These are phyloP conservation scores for Penicillium thymicola DNA, from an alignment of 2,329 filamentous ascomycete species.

Conservation along the genomic window DNA sequence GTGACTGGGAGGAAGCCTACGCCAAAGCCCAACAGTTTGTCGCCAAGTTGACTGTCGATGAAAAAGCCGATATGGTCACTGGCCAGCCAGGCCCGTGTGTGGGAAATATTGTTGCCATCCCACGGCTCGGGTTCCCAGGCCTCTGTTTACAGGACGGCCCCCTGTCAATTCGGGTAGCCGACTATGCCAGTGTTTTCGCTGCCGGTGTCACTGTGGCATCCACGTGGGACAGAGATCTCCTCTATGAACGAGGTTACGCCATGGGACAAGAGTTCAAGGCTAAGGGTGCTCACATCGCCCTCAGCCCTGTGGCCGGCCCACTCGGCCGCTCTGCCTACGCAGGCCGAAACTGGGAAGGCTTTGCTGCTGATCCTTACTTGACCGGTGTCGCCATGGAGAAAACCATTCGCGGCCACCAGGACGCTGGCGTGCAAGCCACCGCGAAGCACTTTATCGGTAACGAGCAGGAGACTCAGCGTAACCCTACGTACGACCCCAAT, in stretches of 20 bases:
- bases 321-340: constrained; percentile 41
- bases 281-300: constrained; percentile 39
- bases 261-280: constrained; percentile 52
- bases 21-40: constrained; percentile 14
- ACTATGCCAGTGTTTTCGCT: constrained; percentile 70
- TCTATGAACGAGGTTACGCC: constrained; percentile 51
- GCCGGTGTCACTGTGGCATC: constrained; percentile 69
- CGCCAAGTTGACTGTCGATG: constrained; percentile 20
- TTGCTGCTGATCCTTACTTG: constrained; percentile 41
- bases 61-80: constrained; percentile 30
- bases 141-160: constrained; percentile 33
- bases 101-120: constrained; percentile 32
- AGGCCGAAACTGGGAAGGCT: constrained; percentile 47
- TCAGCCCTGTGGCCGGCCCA: constrained; percentile 43
- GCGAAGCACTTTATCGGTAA: constrained; percentile 19
- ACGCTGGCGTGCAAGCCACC: constrained; percentile 39
- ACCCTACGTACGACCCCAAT: constrained; percentile 31
- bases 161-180: constrained; percentile 61
- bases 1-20: constrained; percentile 1
- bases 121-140: constrained; percentile 28
- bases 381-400: constrained; percentile 39
- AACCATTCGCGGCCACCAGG: constrained; percentile 44
- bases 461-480: constrained; percentile 38
- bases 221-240: constrained; percentile 55
- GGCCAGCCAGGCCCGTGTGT: constrained; percentile 30